These are phyloP conservation scores for Perilla frutescens DNA, from an alignment of 257 asterid genomes.

Conservation along the genomic window DNA sequence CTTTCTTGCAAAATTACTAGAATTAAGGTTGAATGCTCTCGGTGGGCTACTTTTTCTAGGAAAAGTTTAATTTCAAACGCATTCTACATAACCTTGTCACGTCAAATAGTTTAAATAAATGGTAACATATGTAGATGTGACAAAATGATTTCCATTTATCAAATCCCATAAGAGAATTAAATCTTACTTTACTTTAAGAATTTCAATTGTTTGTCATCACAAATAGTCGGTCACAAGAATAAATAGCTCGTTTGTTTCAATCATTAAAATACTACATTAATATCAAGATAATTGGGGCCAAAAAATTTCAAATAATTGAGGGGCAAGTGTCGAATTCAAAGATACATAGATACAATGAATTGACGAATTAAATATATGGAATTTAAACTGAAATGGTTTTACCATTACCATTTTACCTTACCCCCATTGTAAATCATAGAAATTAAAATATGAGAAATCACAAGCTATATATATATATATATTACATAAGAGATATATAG, in stretches of 20 bases:
- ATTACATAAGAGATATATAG: too few species aligned
- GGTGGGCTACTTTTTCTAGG: background rate
- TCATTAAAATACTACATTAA: background rate
- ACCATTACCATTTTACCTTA: too few species aligned
- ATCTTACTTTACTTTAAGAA: background rate
- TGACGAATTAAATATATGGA: too few species aligned
- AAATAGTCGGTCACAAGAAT: too few species aligned
- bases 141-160: background rate
- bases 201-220: background rate
- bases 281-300: background rate
- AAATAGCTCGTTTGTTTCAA: too few species aligned
- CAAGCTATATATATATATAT: too few species aligned
- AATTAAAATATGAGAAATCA: too few species aligned
- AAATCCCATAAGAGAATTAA: background rate
- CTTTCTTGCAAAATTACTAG: background rate
- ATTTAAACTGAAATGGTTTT: too few species aligned
- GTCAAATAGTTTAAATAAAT: background rate
- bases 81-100: constrained; percentile 18
- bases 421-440: too few species aligned
- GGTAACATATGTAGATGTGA: background rate
- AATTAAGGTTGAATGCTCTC: constrained; percentile 10
- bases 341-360: background rate
- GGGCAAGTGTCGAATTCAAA: background rate
- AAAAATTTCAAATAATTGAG: too few species aligned
- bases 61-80: background rate